Evolutionary conservation across 768 basidiomycete species (phyloP).

Genomic region (Phaeotremella fagi): DNA sequence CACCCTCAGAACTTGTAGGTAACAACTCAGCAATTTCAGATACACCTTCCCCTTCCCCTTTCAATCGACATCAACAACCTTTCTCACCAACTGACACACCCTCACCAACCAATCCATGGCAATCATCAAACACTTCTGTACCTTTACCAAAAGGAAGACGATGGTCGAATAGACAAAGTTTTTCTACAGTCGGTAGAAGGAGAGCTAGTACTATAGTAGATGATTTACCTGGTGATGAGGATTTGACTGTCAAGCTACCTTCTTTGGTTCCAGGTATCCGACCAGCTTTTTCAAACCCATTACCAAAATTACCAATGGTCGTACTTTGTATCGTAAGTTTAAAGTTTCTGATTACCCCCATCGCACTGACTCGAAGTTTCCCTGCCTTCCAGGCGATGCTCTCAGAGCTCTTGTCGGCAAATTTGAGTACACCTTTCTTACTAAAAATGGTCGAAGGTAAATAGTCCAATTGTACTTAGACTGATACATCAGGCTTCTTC

Average conservation of each 20-base stretch:
- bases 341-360: too few species aligned
- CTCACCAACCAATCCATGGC: neutral
- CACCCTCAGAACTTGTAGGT: constrained; percentile 16
- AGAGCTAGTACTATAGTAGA: neutral
- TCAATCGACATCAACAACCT: constrained; percentile 10
- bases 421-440: constrained; percentile 84
- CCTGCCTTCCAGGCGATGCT: constrained; percentile 80
- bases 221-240: constrained; percentile 11
- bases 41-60: constrained; percentile 17
- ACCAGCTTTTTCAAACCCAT: constrained; percentile 58
- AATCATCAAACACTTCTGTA: neutral
- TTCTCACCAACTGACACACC: neutral
- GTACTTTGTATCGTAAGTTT: constrained; percentile 80
- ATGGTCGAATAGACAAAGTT: constrained; percentile 4
- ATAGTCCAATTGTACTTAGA: neutral
- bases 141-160: neutral
- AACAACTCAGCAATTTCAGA: constrained; percentile 8
- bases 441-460: constrained; percentile 88
- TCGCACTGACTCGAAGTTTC: too few species aligned
- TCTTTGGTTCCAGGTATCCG: constrained; percentile 44
- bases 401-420: constrained; percentile 89
- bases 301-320: constrained; percentile 81
- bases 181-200: constrained; percentile 2
- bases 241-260: constrained; percentile 31
- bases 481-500: constrained; percentile 42